Evolutionary conservation across 2,329 filamentous ascomycete species (phyloP).

Genomic region (Helminthosporium solani): DNA sequence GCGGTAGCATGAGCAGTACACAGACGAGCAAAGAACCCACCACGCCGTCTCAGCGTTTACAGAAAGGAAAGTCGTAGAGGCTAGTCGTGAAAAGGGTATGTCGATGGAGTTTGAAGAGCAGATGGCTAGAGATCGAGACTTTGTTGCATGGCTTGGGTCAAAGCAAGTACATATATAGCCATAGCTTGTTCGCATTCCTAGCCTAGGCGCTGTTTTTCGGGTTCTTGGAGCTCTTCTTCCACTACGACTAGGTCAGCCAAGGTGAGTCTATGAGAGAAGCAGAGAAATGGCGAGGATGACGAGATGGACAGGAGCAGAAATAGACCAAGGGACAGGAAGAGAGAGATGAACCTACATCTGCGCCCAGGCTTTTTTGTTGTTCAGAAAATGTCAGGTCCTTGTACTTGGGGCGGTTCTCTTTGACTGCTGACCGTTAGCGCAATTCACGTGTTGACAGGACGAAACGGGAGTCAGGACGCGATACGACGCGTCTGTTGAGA

Average conservation of each 20-base stretch:
- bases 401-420: constrained; percentile 38
- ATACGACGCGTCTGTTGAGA: constrained; percentile 16
- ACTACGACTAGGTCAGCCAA: constrained; percentile 24
- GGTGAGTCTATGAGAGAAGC: background rate
- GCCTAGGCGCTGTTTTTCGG: constrained; percentile 33
- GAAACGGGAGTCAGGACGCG: constrained; percentile 10
- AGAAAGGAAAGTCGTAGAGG: background rate
- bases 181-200: background rate
- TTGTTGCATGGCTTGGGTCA: background rate
- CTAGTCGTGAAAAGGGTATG: background rate
- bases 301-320: background rate
- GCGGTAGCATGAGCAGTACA: background rate
- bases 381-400: constrained; percentile 37
- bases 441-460: background rate
- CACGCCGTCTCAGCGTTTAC: background rate
- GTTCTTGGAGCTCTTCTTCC: constrained; percentile 39
- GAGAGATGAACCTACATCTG: constrained; percentile 22
- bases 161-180: too few species aligned
- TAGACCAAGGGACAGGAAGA: background rate
- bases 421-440: constrained; percentile 32
- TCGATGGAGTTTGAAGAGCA: background rate
- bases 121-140: background rate
- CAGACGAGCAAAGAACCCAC: background rate
- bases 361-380: constrained; percentile 40
- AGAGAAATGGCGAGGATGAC: background rate